Conservation (phyloP, 352 stramenopile species). For the Phytophthora chlamydospora region DNA sequence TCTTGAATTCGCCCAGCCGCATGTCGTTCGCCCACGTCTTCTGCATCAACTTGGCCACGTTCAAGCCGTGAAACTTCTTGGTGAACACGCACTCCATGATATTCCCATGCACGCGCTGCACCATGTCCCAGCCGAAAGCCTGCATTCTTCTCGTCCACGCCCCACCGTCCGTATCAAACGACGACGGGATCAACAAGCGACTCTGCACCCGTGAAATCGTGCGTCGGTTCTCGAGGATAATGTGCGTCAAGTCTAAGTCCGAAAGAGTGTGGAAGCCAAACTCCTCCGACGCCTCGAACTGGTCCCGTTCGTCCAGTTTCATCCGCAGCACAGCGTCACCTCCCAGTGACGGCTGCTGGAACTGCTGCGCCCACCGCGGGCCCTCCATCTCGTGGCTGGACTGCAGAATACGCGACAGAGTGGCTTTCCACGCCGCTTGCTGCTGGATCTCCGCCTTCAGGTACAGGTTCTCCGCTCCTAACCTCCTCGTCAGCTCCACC, state of each 20-base stretch:
- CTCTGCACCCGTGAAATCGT: slow-evolving; percentile 32
- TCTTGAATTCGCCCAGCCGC: slow-evolving; percentile 42
- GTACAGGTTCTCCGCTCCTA: slow-evolving; percentile 51
- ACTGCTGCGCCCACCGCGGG: slow-evolving; percentile 19
- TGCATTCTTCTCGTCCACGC: slow-evolving; percentile 23
- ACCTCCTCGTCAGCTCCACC: slow-evolving; percentile 26
- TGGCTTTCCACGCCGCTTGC: slow-evolving; percentile 38
- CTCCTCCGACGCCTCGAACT: slow-evolving; percentile 31
- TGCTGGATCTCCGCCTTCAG: slow-evolving; percentile 47
- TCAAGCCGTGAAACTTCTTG: slow-evolving; percentile 36
- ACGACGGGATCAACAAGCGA: slow-evolving; percentile 23
- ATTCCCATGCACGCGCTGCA: slow-evolving; percentile 28
- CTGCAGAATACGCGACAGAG: slow-evolving; percentile 38
- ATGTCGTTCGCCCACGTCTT: slow-evolving; percentile 46
- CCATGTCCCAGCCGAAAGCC: slow-evolving; percentile 43
- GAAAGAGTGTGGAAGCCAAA: slow-evolving; percentile 36
- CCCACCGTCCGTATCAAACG: slow-evolving; percentile 20
- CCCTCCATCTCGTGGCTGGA: slow-evolving; percentile 22
- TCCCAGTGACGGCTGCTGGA: slow-evolving; percentile 16
- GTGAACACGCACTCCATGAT: slow-evolving; percentile 45
- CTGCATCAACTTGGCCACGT: slow-evolving; percentile 32
- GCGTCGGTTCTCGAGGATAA: slow-evolving; percentile 38
- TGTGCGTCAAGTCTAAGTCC: slow-evolving; percentile 30
- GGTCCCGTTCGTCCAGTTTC: slow-evolving; percentile 18
- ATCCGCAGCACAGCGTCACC: slow-evolving; percentile 15